Evolutionary conservation across 2,329 filamentous ascomycete species (phyloP), one percentile per base, ranked within the genome.

Genomic region (Verruconis gallopava): DNA sequence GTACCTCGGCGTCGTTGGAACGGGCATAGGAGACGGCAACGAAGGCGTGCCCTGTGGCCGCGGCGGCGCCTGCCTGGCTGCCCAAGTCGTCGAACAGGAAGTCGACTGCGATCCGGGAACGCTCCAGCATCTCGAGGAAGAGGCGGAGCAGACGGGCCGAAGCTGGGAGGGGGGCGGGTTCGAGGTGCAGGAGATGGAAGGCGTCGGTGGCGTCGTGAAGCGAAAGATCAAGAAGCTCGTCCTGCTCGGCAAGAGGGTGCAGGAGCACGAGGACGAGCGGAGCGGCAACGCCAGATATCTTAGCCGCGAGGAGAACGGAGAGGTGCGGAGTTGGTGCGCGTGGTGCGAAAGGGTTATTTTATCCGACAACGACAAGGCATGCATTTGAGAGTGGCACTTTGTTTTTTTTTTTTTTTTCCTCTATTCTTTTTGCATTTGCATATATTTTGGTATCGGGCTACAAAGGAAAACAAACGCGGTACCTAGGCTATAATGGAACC

Each of bases 31-130:
- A 34, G 85, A 93, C 51, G 86, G 85, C 21, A 79, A 86, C 53
- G 80, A 89, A 51, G 88, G 86, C 21, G 85, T 95, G 12, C 78
- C 85, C 48, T 96, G 88, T 55, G 88, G 85, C 0, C 76, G 85
- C n/a, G 80, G 79, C 32, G 64, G 66, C n/a, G 59, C 68, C 25
- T 96, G 88, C 60, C 72, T 86, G n/a, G 81, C 77, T 1, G 80
- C 81, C 4, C 72, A 77, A 45, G 77, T 83, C 50, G 78, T 84
- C 21, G 84, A 91, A 58, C 77, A 89, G 41, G 85, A 95, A 55
- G 79, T 81, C 3, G 85, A 91, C 55, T 89, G 83, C 55, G 82
- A 88, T 55, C 80, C 80, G n/a, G 79, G 83, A 44, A 50, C 38
- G 4, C 18, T 50, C 5, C 45, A 51, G 18, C 82, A 86, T 50